phyloP scores from a whole-genome alignment of 345 rosid genomes.

The Syzygium oleosum region DNA sequence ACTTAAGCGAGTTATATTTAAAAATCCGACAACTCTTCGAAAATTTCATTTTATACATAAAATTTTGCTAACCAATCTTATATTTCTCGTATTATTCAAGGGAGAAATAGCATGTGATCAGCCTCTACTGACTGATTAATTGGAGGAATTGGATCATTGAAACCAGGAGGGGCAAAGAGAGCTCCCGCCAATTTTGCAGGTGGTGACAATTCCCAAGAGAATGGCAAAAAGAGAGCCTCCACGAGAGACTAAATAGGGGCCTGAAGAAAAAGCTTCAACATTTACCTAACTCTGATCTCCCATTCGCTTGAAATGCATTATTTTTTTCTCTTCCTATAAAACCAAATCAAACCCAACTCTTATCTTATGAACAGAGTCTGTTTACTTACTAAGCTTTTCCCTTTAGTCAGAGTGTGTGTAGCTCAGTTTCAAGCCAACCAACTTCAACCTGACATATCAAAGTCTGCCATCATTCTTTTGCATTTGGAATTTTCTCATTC shows the following conservation, averaged over 20 bases:
- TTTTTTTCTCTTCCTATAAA: constrained; percentile 20
- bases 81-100: background rate
- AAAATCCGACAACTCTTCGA: background rate
- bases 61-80: background rate
- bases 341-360: constrained; percentile 33
- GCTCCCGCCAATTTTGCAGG: constrained; percentile 23
- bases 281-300: constrained; percentile 29
- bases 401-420: constrained; percentile 10
- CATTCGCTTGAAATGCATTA: background rate
- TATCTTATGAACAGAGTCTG: constrained; percentile 20
- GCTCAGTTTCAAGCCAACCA: constrained; percentile 31
- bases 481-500: constrained; percentile 11
- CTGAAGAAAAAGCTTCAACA: background rate
- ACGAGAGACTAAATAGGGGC: background rate
- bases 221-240: constrained; percentile 37
- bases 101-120: background rate
- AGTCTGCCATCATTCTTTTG: constrained; percentile 14
- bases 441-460: constrained; percentile 29
- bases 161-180: constrained; percentile 11
- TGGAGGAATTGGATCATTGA: background rate
- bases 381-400: constrained; percentile 40
- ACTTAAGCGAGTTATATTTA: background rate
- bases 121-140: background rate
- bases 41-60: background rate
- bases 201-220: background rate